Evolutionary conservation across 192 early-diverging fungal species (phyloP).

Genomic region (Coemansia sp.): DNA sequence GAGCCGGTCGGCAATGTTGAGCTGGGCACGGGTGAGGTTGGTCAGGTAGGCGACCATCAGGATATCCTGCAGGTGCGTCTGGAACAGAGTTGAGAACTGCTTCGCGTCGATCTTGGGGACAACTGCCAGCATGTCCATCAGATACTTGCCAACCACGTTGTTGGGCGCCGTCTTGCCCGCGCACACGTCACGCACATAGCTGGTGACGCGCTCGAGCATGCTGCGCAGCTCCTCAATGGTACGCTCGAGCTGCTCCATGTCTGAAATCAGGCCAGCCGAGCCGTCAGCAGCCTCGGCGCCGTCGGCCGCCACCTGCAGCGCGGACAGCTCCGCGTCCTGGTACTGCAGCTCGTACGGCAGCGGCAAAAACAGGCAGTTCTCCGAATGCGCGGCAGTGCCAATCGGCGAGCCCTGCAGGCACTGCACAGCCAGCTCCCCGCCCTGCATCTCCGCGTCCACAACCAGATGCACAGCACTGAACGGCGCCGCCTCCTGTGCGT

Average conservation of each 20-base stretch:
- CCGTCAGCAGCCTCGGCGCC: slow-evolving; percentile 55
- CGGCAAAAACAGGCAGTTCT: slow-evolving; percentile 86
- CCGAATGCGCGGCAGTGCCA: slow-evolving; percentile 69
- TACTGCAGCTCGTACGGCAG: slow-evolving; percentile 88
- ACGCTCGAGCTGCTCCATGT: slow-evolving; percentile 89
- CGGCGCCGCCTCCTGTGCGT: slow-evolving; percentile 73
- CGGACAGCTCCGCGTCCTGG: slow-evolving; percentile 85
- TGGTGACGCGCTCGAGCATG: slow-evolving; percentile 80
- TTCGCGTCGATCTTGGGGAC: slow-evolving; percentile 82
- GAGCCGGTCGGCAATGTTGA: slow-evolving; percentile 89
- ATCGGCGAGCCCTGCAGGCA: slow-evolving; percentile 72
- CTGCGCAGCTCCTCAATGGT: slow-evolving; percentile 72
- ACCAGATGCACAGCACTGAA: slow-evolving; percentile 78
- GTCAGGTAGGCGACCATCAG: slow-evolving; percentile 95
- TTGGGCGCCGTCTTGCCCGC: slow-evolving; percentile 51
- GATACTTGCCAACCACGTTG: slow-evolving; percentile 85
- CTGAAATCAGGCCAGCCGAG: no score
- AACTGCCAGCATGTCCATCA: slow-evolving; percentile 90
- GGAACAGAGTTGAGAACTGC: slow-evolving; percentile 92
- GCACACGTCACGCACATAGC: slow-evolving; percentile 64
- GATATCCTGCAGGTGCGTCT: slow-evolving; percentile 91
- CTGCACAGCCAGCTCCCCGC: slow-evolving; percentile 69
- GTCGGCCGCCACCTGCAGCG: slow-evolving; percentile 49
- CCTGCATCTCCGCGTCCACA: slow-evolving; percentile 79
- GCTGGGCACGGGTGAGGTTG: slow-evolving; percentile 92